These are phyloP conservation scores for Myxozyma nipponensis DNA, from an alignment of 805 yeast species.

Conservation along the genomic window DNA sequence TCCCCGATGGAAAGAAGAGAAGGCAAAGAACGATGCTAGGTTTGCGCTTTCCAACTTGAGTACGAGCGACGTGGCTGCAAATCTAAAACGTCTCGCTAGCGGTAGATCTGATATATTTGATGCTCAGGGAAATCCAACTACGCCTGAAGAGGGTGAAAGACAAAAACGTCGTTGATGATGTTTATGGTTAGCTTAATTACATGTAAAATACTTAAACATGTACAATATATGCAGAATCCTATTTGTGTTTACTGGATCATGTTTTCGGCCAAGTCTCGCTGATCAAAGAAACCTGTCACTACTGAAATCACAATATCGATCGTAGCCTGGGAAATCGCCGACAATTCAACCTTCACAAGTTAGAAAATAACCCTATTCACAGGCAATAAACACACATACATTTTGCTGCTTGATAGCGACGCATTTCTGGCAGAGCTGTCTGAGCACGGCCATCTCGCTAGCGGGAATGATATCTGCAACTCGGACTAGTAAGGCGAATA, in stretches of 20 bases:
- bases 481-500: constrained; percentile 40
- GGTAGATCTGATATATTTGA: constrained; percentile 33
- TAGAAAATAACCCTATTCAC: too few species aligned
- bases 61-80: constrained; percentile 37
- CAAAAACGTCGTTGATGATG: constrained; percentile 19
- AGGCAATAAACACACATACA: constrained; percentile 3
- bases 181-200: not conserved
- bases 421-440: constrained; percentile 43
- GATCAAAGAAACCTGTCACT: constrained; percentile 29
- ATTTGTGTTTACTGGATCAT: constrained; percentile 4
- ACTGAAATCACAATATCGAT: constrained; percentile 28
- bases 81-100: constrained; percentile 39
- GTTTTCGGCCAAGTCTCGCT: constrained; percentile 24
- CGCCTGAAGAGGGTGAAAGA: constrained; percentile 28
- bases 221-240: not conserved
- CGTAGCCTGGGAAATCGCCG: constrained; percentile 25
- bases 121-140: constrained; percentile 23
- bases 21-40: constrained; percentile 38
- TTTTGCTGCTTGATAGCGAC: constrained; percentile 22
- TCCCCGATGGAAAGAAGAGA: constrained; percentile 71
- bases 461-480: constrained; percentile 41
- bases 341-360: constrained; percentile 9
- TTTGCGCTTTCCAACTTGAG: constrained; percentile 37
- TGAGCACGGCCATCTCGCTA: constrained; percentile 41
- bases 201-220: constrained; percentile 1